Base-by-base conservation (phyloP, 2,329 filamentous ascomycete genomes). In the Aspergillus aculeatus region DNA sequence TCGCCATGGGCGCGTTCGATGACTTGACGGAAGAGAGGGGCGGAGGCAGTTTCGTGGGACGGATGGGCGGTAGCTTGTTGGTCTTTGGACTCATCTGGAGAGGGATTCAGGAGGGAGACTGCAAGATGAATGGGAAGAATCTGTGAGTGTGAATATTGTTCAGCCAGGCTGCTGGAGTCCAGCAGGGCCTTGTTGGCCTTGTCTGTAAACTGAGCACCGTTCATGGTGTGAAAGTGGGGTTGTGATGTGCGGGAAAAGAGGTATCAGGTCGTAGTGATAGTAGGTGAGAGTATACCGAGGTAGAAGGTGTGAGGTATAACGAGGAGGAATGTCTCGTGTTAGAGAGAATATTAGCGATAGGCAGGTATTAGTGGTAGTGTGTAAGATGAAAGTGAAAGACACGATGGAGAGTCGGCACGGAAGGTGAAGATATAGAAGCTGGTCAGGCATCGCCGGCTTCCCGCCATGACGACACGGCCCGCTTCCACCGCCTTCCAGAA, bases 1-100 rank as follows among this genome's bases (percentile, higher is more conserved):
- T 99, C 95, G 71, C 95, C 95, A 78, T 96, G 91, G 52, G 95
- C 94, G 71, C 91, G 87, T 78, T 99, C 94, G 63, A 99, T 83
- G 59, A 97, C 94, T 78, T 99, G 95, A 66, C 91, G 88, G 82
- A 98, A 96, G 56, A 99, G 86, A n/a, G 93, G 91, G 66, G 82
- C 80, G 19, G 83, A 80, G 24, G 86, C 78, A 31, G 83, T 80
- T 38, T 86, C 83, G 56, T 89, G 84, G 26, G 89, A 86, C 5
- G 83, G 82, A 72, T 94, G 92, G 52, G 80, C 75, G 50, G 77
- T 80, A 65, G 79, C 81, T 78, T 91, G 91, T 76, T 92, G 90
- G 73, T 95, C 90, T 75, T 91, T 93, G 68, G 89, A 92, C 67
- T 83, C 85, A 59, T 80, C 78, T 38, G 68, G 60, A 19, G 76